Evolutionary conservation across 2,329 filamentous ascomycete species (phyloP).

Genomic region (Colletotrichum liriopes): DNA sequence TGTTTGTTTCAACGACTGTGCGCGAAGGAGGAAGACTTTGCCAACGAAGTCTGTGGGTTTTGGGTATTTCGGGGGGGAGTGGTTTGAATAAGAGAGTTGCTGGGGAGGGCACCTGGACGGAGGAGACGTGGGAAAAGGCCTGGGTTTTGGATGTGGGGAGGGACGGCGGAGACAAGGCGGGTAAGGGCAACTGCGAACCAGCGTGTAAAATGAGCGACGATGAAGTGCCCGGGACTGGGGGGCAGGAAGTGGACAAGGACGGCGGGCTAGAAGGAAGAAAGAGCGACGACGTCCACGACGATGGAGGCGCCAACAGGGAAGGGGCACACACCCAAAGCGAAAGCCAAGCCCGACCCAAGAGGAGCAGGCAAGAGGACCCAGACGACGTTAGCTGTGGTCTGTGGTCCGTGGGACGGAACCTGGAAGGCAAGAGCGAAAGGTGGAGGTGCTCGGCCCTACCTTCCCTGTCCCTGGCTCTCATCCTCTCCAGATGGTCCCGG

Average conservation of each 20-base stretch:
- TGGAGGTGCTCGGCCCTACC: conserved; percentile 34
- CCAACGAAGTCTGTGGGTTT: conserved; percentile 67
- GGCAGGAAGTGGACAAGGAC: neutral
- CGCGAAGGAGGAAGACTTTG: conserved; percentile 61
- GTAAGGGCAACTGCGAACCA: conserved; percentile 15
- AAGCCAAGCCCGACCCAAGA: conserved; percentile 21
- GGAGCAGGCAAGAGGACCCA: neutral
- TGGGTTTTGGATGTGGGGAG: conserved; percentile 40
- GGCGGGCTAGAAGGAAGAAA: neutral
- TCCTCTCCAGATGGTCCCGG: conserved; percentile 5
- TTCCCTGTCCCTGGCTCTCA: conserved; percentile 19
- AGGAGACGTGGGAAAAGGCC: conserved; percentile 17
- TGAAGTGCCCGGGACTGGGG: neutral
- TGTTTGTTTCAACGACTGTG: conserved; percentile 42
- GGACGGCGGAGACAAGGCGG: neutral
- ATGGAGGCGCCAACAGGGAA: conserved; percentile 35
- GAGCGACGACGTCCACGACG: conserved; percentile 6
- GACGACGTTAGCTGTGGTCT: conserved; percentile 30
- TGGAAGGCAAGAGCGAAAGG: conserved; percentile 1
- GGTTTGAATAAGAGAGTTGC: conserved; percentile 40
- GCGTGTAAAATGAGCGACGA: conserved; percentile 19
- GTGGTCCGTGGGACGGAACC: conserved; percentile 2
- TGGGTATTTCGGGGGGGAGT: conserved; percentile 17
- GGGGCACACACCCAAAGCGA: conserved; percentile 17
- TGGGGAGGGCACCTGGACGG: conserved; percentile 3